Base-by-base conservation (phyloP, 2,329 filamentous ascomycete genomes). In the Lachnellula subtilissima region DNA sequence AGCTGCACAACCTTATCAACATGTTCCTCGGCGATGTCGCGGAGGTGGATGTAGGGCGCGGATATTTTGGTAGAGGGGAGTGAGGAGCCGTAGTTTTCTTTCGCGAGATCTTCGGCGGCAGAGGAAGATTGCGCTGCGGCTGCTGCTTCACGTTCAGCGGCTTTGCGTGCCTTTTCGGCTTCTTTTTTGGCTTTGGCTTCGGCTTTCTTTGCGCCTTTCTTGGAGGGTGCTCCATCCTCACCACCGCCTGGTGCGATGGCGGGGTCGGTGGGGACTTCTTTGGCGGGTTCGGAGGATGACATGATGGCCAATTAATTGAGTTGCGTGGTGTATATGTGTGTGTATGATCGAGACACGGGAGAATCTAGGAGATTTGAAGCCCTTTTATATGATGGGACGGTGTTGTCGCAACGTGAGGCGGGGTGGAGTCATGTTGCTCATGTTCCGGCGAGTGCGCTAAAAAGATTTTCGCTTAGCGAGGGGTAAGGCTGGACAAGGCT, bases 121-220 rank as follows among this genome's bases (percentile, higher is more conserved):
- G 84, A 84, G 57, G 86, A 82, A 48, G 79, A 81, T 36, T 83
- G 81, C 36, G 84, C 85, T 60, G 85, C 84, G 57, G 84, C 82
- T 45, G 83, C 83, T 59, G 88, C 87, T 69, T 89, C 87, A 68
- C 88, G 86, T 64, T 90, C 88, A n/a, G 86, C 87, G 53, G 83
- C 79, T 73, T 85, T 75, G 71, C 82, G 71, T 67, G 88, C 88
- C 74, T 95, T 95, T 70, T 85, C 80, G 12, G 88, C 89, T 74
- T 95, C 92, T 72, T 93, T 92, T 76, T 91, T 91, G 28, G 92
- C 89, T 76, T 95, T 95, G 60, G 81, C 81, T 66, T 88, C 87
- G 47, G 88, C 86, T 78, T 95, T 96, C 78, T 95, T 95, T 62
- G 87, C 76, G 15, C 85, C 90, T 74, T 86, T 92, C 76, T 95